Conservation (phyloP, 139 green algal species). For the Edaphochlamys debaryana region DNA sequence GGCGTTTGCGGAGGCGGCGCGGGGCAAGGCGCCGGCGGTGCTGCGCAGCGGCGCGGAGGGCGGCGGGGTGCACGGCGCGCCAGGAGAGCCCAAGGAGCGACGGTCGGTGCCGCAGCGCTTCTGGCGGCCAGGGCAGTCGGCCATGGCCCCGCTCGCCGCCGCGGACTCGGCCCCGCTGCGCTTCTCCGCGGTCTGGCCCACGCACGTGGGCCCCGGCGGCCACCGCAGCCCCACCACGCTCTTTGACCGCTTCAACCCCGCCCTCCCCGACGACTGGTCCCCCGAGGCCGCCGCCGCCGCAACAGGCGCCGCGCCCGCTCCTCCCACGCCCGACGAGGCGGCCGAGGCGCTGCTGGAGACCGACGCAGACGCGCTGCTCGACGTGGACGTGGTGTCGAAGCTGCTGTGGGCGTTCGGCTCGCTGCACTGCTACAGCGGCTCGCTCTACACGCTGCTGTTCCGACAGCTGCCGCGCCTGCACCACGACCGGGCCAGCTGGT, state of each 20-base stretch:
- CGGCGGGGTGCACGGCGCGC: too few species aligned
- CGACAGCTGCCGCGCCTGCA: constrained; percentile 25
- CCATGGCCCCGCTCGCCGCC: too few species aligned
- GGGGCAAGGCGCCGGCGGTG: too few species aligned
- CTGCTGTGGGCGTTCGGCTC: constrained; percentile 15
- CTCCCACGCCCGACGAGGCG: too few species aligned
- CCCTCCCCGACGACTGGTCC: constrained; percentile 16
- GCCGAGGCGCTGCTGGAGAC: too few species aligned
- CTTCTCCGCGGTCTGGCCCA: constrained; percentile 27
- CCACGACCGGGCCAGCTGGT: constrained; percentile 9
- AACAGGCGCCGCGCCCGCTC: neutral
- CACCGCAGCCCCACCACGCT: neutral
- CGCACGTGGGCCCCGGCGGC: constrained; percentile 3
- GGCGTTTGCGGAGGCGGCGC: too few species aligned
- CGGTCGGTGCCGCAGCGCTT: too few species aligned
- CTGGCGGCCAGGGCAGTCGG: too few species aligned
- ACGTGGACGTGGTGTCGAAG: constrained; percentile 28
- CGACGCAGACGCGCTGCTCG: constrained; percentile 2
- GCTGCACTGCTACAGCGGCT: constrained; percentile 31
- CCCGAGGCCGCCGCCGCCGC: neutral
- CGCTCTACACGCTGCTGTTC: constrained; percentile 35
- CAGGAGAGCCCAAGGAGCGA: too few species aligned
- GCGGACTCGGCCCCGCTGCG: neutral
- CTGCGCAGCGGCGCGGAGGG: too few species aligned
- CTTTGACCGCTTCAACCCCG: constrained; percentile 12